phyloP scores from a whole-genome alignment of 805 yeast species.

The Lipomyces orientalis region DNA sequence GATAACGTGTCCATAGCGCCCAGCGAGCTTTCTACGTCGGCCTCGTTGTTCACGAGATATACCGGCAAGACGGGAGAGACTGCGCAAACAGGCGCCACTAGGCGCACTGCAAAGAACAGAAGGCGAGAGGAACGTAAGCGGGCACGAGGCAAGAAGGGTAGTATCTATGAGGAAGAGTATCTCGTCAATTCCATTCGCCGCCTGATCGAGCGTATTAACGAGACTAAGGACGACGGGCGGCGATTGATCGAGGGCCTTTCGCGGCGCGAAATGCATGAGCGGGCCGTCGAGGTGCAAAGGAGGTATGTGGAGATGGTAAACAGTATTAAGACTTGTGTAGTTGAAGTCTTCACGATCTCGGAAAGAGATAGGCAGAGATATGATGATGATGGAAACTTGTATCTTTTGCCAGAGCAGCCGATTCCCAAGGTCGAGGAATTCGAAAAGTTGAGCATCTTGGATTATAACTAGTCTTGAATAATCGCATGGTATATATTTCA shows the following conservation, averaged over 20 bases:
- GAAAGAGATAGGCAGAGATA: conserved; percentile 87
- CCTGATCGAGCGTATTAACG: conserved; percentile 77
- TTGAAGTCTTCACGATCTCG: conserved; percentile 78
- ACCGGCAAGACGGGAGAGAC: conserved; percentile 97
- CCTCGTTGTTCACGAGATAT: conserved; percentile 88
- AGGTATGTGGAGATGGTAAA: conserved; percentile 62
- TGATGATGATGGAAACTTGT: conserved; percentile 86
- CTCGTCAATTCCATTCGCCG: conserved; percentile 87
- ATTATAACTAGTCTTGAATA: conserved; percentile 12
- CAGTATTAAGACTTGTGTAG: conserved; percentile 63
- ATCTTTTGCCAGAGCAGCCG: conserved; percentile 44
- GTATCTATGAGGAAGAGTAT: conserved; percentile 96
- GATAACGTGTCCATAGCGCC: conserved; percentile 96
- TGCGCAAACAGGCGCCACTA: conserved; percentile 93
- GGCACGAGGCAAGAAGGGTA: conserved; percentile 97
- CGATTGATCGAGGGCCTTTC: conserved; percentile 75
- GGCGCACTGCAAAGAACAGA: conserved; percentile 88
- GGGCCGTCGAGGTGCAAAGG: conserved; percentile 81
- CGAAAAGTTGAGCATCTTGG: conserved; percentile 30
- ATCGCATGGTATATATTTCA: not conserved
- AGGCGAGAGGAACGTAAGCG: conserved; percentile 94
- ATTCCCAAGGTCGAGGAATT: conserved; percentile 26
- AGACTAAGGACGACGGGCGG: conserved; percentile 74
- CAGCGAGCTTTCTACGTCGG: conserved; percentile 79
- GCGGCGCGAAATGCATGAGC: conserved; percentile 73